Conservation (phyloP, 2,329 filamentous ascomycete species). For the Xylariaceae sp. region DNA sequence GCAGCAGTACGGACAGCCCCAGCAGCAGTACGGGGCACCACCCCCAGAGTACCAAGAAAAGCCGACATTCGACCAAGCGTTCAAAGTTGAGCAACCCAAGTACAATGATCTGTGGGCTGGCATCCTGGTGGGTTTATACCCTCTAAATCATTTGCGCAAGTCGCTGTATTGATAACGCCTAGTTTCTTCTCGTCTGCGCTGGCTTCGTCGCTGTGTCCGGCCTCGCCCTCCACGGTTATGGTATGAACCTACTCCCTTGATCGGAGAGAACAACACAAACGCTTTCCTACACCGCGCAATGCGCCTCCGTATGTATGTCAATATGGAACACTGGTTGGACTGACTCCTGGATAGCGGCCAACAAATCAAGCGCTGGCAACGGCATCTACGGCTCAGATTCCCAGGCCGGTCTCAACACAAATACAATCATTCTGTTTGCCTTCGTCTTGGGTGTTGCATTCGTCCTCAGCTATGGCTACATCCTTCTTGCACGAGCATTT, state of each 20-base stretch:
- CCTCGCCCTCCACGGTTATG: conserved; percentile 71
- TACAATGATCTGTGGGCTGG: conserved; percentile 91
- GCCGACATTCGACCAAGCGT: conserved; percentile 70
- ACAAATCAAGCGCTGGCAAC: conserved; percentile 59
- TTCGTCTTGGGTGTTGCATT: conserved; percentile 73
- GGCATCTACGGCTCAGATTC: conserved; percentile 70
- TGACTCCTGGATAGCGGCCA: conserved; percentile 33
- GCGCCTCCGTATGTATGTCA: not conserved
- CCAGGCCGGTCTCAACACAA: conserved; percentile 67
- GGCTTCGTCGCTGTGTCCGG: conserved; percentile 76
- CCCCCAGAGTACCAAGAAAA: conserved; percentile 35
- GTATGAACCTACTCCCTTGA: conserved; percentile 32
- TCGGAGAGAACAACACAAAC: no score
- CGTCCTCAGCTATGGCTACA: conserved; percentile 71
- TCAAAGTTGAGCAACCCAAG: conserved; percentile 79
- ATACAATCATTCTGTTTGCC: conserved; percentile 80
- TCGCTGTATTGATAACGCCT: conserved; percentile 2
- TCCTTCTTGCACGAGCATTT: conserved; percentile 70
- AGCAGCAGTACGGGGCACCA: not conserved
- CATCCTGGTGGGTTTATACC: conserved; percentile 55
- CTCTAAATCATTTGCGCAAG: not conserved
- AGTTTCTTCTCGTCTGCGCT: conserved; percentile 66
- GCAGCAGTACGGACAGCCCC: no score
- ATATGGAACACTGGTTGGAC: not conserved
- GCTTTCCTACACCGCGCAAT: no score